These are phyloP conservation scores for Podospora pseudocomata DNA, from an alignment of 495 filamentous ascomycete genomes.

Conservation along the genomic window DNA sequence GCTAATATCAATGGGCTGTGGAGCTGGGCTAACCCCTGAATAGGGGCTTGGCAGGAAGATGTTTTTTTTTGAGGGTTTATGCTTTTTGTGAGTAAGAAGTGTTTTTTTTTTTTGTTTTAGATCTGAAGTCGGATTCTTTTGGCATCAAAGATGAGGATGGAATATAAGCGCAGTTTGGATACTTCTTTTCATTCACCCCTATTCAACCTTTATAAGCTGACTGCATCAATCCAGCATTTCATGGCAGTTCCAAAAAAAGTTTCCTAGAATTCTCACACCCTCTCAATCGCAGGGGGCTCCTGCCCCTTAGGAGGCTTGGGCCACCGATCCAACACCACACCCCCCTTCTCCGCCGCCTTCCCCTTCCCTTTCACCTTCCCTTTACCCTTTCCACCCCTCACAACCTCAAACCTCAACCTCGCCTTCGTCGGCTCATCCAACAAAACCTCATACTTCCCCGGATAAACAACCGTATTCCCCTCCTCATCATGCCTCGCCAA, in stretches of 20 bases:
- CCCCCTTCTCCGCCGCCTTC: background rate
- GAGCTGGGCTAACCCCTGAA: too few relatives aligned
- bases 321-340: background rate
- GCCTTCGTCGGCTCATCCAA: conserved; percentile 49
- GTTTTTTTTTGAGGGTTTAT: too few relatives aligned
- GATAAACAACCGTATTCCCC: conserved; percentile 62
- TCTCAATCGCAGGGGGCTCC: background rate
- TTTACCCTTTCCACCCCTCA: conserved; percentile 28
- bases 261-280: background rate
- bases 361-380: background rate
- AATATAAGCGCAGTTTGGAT: too few relatives aligned
- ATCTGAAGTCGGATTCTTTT: too few relatives aligned
- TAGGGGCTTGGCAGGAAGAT: too few relatives aligned
- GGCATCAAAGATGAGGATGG: too few relatives aligned
- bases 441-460: conserved; percentile 58
- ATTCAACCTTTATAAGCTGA: too few relatives aligned
- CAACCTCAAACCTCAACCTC: conserved; percentile 41
- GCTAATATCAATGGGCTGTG: background rate
- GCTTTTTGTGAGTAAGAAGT: too few relatives aligned
- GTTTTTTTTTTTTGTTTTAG: too few relatives aligned
- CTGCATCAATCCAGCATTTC: too few relatives aligned
- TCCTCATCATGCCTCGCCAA: conserved; percentile 55
- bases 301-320: background rate
- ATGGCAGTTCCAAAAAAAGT: too few relatives aligned
- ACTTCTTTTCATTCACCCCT: too few relatives aligned